Percentiles rank a stretch among this genome's conserved stretches.
Conservation (phyloP, 495 filamentous ascomycete genomes). For the Hypoxylon trugodes region DNA sequence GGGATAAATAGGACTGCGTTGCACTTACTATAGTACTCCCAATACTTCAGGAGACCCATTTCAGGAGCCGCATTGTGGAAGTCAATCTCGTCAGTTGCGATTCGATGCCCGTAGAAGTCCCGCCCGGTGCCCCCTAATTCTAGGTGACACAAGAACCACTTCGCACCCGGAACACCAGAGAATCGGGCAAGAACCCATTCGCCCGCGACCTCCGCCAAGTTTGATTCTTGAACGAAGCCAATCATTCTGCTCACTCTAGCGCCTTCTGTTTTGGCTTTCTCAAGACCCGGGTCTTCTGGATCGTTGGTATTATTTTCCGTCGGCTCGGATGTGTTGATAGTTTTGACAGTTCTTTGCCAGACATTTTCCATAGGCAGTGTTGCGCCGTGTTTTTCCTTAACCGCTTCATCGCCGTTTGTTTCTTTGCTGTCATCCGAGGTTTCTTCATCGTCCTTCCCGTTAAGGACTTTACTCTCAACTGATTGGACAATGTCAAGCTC, state of each 20-base stretch:
- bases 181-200: slow-evolving; percentile 61
- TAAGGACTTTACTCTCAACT: slow-evolving; percentile 41
- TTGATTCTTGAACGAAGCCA: slow-evolving; percentile 51
- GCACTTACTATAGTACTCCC: slow-evolving; percentile 47
- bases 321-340: neutral
- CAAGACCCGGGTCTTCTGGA: neutral
- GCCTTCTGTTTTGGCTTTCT: slow-evolving; percentile 43
- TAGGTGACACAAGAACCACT: slow-evolving; percentile 59
- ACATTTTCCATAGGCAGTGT: neutral
- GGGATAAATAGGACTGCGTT: neutral
- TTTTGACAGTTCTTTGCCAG: slow-evolving; percentile 8
- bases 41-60: slow-evolving; percentile 46
- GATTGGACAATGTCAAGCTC: slow-evolving; percentile 50
- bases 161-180: slow-evolving; percentile 49
- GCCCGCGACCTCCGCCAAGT: slow-evolving; percentile 50
- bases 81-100: slow-evolving; percentile 50
- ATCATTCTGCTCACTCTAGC: slow-evolving; percentile 50
- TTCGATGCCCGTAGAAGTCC: slow-evolving; percentile 51
- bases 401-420: slow-evolving; percentile 9
- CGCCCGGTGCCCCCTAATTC: slow-evolving; percentile 49
- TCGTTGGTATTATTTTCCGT: slow-evolving; percentile 2
- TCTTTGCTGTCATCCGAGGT: neutral
- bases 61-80: slow-evolving; percentile 48
- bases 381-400: neutral
- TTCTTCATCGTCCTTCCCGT: slow-evolving; percentile 19